A percentile compares a stretch with the other conserved stretches of the same genome.
Conservation (phyloP, 2,329 filamentous ascomycete species). For the Ophiocordyceps australis region DNA sequence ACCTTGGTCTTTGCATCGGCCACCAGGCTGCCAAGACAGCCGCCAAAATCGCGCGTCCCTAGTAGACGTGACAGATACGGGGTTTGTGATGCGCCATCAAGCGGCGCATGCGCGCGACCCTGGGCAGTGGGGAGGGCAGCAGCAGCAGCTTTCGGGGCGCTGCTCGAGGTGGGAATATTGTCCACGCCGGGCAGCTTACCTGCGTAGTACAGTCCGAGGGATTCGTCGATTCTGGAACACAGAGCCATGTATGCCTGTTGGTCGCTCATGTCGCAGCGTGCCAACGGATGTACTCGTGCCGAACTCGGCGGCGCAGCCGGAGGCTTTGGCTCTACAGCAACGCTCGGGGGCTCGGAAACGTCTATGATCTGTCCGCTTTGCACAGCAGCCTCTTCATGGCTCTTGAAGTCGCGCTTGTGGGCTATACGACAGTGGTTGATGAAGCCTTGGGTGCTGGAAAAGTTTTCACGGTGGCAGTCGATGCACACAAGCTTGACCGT, state of each 20-base stretch:
- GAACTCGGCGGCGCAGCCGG: slow-evolving; percentile 3
- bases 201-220: slow-evolving; percentile 30
- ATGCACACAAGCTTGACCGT: slow-evolving; percentile 82
- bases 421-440: slow-evolving; percentile 98
- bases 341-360: slow-evolving; percentile 5
- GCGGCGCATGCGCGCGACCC: too few species aligned
- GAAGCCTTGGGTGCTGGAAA: slow-evolving; percentile 95
- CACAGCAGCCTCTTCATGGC: slow-evolving; percentile 82
- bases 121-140: too few species aligned
- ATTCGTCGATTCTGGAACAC: slow-evolving; percentile 32
- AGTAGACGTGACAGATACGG: slow-evolving; percentile 52
- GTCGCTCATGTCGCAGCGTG: slow-evolving; percentile 27
- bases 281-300: slow-evolving; percentile 14
- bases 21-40: slow-evolving; percentile 40
- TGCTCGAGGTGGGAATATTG: slow-evolving; percentile 20
- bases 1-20: slow-evolving; percentile 37
- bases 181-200: slow-evolving; percentile 30
- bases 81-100: slow-evolving; percentile 36
- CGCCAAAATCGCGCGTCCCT: slow-evolving; percentile 38
- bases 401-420: slow-evolving; percentile 85
- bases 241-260: slow-evolving; percentile 32
- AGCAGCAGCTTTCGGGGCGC: slow-evolving; percentile 2
- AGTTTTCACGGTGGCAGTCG: slow-evolving; percentile 78
- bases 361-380: slow-evolving; percentile 75
- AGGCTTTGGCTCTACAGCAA: slow-evolving; percentile 9